Percentiles rank a stretch among this genome's conserved stretches.
These are phyloP conservation scores for Pestalotiopsis fici DNA, from an alignment of 2,329 filamentous ascomycete genomes.

Conservation along the genomic window DNA sequence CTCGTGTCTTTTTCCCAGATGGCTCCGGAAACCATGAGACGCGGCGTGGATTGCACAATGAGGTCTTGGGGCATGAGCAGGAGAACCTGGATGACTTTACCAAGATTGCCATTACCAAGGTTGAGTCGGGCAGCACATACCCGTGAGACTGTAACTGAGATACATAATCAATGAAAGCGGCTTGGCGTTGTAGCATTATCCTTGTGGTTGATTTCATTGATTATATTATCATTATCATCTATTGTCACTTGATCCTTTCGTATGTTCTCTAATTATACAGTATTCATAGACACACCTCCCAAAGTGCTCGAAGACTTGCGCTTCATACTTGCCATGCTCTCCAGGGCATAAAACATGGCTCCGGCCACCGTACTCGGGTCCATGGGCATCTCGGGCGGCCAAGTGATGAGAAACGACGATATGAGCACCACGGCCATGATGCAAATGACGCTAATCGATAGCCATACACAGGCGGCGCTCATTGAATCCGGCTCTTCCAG, in stretches of 20 bases:
- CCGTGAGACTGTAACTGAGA: not conserved
- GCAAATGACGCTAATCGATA: conserved; percentile 38
- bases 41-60: conserved; percentile 46
- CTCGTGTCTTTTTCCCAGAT: conserved; percentile 52
- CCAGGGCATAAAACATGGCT: conserved; percentile 41
- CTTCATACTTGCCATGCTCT: not conserved
- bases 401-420: conserved; percentile 40
- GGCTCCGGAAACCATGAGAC: conserved; percentile 41
- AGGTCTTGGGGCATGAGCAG: conserved; percentile 54
- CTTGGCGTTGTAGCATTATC: not conserved
- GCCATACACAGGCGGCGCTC: conserved; percentile 40
- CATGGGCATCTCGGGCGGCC: conserved; percentile 43
- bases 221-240: not conserved
- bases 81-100: conserved; percentile 62
- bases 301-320: conserved; percentile 15
- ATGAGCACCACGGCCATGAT: conserved; percentile 43
- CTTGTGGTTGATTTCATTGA: not conserved
- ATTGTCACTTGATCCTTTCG: not conserved
- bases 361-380: conserved; percentile 49
- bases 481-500: conserved; percentile 39
- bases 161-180: not conserved
- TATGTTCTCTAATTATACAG: conserved; percentile 8
- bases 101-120: conserved; percentile 41
- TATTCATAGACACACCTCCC: conserved; percentile 8
- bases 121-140: conserved; percentile 20